These are phyloP conservation scores for Mercurialis annua DNA, from an alignment of 345 rosid genomes.

Conservation along the genomic window DNA sequence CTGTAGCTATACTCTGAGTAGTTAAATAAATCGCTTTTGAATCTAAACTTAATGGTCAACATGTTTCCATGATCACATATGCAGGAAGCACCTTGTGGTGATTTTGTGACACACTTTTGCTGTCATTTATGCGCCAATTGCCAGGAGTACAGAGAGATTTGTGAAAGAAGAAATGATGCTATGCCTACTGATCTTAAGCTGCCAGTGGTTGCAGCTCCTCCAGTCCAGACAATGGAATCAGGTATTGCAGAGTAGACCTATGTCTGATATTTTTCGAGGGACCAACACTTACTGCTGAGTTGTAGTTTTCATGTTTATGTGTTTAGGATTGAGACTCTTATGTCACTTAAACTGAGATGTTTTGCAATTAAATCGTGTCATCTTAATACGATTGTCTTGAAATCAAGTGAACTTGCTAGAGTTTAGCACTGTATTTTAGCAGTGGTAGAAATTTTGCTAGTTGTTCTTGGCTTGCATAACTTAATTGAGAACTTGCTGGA, in stretches of 20 bases:
- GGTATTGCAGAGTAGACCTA: slow-evolving; percentile 16
- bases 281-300: neutral
- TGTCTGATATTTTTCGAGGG: neutral
- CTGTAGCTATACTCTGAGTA: neutral
- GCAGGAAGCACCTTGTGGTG: slow-evolving; percentile 94
- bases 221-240: slow-evolving; percentile 60
- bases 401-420: neutral
- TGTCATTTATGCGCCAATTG: slow-evolving; percentile 92
- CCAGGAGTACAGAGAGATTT: slow-evolving; percentile 86
- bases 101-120: slow-evolving; percentile 70
- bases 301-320: neutral
- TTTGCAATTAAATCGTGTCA: neutral
- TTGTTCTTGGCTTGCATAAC: too few species aligned
- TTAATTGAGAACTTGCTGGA: too few species aligned
- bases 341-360: neutral
- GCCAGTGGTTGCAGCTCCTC: slow-evolving; percentile 55
- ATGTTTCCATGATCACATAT: slow-evolving; percentile 3
- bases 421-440: too few species aligned
- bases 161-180: slow-evolving; percentile 45
- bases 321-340: neutral
- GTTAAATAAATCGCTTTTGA: neutral
- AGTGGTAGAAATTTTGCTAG: too few species aligned
- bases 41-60: neutral
- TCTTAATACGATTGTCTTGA: neutral
- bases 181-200: slow-evolving; percentile 34